Evolutionary conservation across 106 monocot genomes (phyloP).

Genomic region (Cymbidium sinense): DNA sequence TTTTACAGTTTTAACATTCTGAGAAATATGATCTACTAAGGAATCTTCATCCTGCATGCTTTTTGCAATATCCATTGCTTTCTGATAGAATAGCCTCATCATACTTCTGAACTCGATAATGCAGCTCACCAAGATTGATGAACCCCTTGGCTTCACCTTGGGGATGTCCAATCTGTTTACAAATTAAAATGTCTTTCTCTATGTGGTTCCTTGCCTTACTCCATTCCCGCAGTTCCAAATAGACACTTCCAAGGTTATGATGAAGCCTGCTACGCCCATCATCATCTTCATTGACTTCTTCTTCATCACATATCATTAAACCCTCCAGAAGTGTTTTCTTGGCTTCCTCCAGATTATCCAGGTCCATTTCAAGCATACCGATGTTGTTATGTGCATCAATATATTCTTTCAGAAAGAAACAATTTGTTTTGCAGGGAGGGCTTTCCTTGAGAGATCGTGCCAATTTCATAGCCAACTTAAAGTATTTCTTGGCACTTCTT

Average conservation of each 20-base stretch:
- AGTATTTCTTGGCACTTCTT: conserved; percentile 85
- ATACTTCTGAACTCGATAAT: conserved; percentile 72
- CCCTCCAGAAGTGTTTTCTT: conserved; percentile 69
- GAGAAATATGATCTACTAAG: conserved; percentile 62
- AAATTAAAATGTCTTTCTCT: conserved; percentile 77
- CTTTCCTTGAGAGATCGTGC: conserved; percentile 59
- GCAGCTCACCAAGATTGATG: conserved; percentile 83
- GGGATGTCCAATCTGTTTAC: conserved; percentile 67
- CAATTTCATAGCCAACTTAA: conserved; percentile 81
- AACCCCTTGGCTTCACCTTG: conserved; percentile 92
- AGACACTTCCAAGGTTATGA: conserved; percentile 87
- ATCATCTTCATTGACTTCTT: conserved; percentile 74
- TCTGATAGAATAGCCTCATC: conserved; percentile 77
- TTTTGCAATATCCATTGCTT: conserved; percentile 62
- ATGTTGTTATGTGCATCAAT: conserved; percentile 94
- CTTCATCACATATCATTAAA: conserved; percentile 84
- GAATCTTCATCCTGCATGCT: conserved; percentile 79
- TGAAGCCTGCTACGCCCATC: conserved; percentile 80
- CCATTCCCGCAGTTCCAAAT: conserved; percentile 74
- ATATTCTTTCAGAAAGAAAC: conserved; percentile 64
- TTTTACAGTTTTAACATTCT: conserved; percentile 63
- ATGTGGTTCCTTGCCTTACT: conserved; percentile 69
- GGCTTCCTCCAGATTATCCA: conserved; percentile 89
- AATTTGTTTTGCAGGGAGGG: conserved; percentile 27
- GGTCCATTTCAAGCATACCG: conserved; percentile 90